Evolutionary conservation across 148 eudicot species (phyloP), one percentile per base, ranked within the genome.

Genomic region (Bassia scoparia): DNA sequence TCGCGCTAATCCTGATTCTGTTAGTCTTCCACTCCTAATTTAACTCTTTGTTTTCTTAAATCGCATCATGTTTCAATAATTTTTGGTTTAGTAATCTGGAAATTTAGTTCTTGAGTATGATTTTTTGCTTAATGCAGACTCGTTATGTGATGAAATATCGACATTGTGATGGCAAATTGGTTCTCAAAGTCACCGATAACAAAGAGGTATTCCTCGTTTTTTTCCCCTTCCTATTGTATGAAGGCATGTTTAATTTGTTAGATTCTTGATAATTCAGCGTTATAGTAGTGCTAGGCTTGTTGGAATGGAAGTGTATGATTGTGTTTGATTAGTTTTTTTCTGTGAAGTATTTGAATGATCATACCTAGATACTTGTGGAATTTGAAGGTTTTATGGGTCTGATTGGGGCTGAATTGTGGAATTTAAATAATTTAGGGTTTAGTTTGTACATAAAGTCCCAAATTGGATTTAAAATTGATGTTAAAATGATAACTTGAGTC

Each of bases 171-270:
- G 98, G 96, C 0, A 94, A 93, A 82, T 86, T 94, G 85, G 93
- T 94, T 1, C 97, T 94, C 31, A 94, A 94, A 84, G 97, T 94
- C 71, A 88, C 98, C 23, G 97, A 94, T 74, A 89, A 94, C 71
- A 85, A 78, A 67, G 87, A 86, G 98, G 97, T 94, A 84, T 7
- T 20, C 17, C 16, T 53, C 34, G 10, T 54, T 43, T 46, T 13
- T 72, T 54, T 27, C 9, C 61, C 5, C 23, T 31, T 16, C 33
- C 18, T 31, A 5, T 15, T 43, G 5, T 24, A 34, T 46, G 16
- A 17, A 23, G 3, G 26, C 21, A 60, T 52, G 35, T 35, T 34
- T 54, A 23, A 44, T 56, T 21, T 55, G 24, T 61, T 46, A 11
- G 12, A 52, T 53, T 44, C 33, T 29, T 2, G 43, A 38, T 37